Percentiles rank a stretch among this genome's conserved stretches.
These are phyloP conservation scores for Neurospora tetraspora DNA, from an alignment of 495 filamentous ascomycete genomes.

Conservation along the genomic window DNA sequence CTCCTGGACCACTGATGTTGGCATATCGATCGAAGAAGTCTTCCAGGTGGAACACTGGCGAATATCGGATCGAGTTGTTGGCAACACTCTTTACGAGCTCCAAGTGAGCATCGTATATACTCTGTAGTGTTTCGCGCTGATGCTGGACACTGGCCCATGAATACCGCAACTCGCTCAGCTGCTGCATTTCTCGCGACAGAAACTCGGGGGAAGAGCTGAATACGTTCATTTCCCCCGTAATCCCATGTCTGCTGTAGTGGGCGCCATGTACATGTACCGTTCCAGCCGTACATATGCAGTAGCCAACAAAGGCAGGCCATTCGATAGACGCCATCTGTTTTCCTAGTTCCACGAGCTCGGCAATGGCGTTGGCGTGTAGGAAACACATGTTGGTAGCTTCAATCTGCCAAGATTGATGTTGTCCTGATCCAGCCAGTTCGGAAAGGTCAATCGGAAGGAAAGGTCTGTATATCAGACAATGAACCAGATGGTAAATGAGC, in stretches of 20 bases:
- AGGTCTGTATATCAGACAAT: slow-evolving; percentile 75
- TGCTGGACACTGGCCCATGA: slow-evolving; percentile 70
- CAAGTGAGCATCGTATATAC: slow-evolving; percentile 59
- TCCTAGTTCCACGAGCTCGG: slow-evolving; percentile 70
- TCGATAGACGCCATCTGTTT: slow-evolving; percentile 55
- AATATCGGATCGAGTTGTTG: slow-evolving; percentile 48
- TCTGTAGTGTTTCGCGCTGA: slow-evolving; percentile 66
- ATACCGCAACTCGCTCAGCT: slow-evolving; percentile 60
- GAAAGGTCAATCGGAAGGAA: slow-evolving; percentile 76
- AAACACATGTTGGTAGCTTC: slow-evolving; percentile 81
- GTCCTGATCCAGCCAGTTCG: slow-evolving; percentile 65
- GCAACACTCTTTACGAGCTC: slow-evolving; percentile 64
- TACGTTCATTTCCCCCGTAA: slow-evolving; percentile 46
- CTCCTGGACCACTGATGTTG: slow-evolving; percentile 31
- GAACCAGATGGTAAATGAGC: slow-evolving; percentile 73
- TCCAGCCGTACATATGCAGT: slow-evolving; percentile 72
- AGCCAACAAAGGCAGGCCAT: slow-evolving; percentile 75
- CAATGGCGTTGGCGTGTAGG: slow-evolving; percentile 76
- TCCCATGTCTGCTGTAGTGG: slow-evolving; percentile 57
- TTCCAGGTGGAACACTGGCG: slow-evolving; percentile 71
- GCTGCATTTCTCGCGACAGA: slow-evolving; percentile 65
- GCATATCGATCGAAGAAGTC: slow-evolving; percentile 78
- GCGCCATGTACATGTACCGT: slow-evolving; percentile 79
- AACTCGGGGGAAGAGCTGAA: slow-evolving; percentile 54
- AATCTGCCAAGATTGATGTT: slow-evolving; percentile 87